Conservation (phyloP, 306 rosid species). For the Medicago lupulina region DNA sequence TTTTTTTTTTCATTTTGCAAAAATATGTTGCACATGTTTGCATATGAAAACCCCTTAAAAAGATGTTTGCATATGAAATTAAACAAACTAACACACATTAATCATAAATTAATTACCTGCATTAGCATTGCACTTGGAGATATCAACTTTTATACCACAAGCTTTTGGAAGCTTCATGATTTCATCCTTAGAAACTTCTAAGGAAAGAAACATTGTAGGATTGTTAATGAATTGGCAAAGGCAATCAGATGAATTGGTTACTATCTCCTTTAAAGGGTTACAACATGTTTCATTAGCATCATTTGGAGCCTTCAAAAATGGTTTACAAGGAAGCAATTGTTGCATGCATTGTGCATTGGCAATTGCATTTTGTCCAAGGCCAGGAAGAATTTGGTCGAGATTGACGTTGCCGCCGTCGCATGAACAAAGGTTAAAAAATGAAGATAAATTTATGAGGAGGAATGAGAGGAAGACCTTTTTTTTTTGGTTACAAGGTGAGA, state of each 20-base stretch:
- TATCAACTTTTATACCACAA: slow-evolving; percentile 47
- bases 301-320: slow-evolving; percentile 37
- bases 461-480: slow-evolving; percentile 3
- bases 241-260: slow-evolving; percentile 34
- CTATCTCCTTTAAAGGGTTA: slow-evolving; percentile 43
- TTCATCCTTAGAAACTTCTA: slow-evolving; percentile 48
- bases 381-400: slow-evolving; percentile 4
- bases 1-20: too few relatives aligned
- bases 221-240: slow-evolving; percentile 54
- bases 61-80: too few relatives aligned
- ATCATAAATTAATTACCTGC: slow-evolving; percentile 34
- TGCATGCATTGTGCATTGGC: slow-evolving; percentile 53
- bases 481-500: too few relatives aligned
- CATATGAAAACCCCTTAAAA: too few relatives aligned
- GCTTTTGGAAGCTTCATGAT: slow-evolving; percentile 59
- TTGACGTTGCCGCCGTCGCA: not conserved
- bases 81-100: not conserved
- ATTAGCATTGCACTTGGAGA: slow-evolving; percentile 47
- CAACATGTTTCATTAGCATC: slow-evolving; percentile 55
- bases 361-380: not conserved
- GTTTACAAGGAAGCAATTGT: slow-evolving; percentile 61
- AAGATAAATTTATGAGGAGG: slow-evolving; percentile 30
- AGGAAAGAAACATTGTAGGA: not conserved
- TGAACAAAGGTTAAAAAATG: slow-evolving; percentile 28
- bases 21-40: too few relatives aligned